Percentiles rank a stretch among this genome's conserved stretches.
Conservation (phyloP, 768 basidiomycete species). For the Galerina marginata region DNA sequence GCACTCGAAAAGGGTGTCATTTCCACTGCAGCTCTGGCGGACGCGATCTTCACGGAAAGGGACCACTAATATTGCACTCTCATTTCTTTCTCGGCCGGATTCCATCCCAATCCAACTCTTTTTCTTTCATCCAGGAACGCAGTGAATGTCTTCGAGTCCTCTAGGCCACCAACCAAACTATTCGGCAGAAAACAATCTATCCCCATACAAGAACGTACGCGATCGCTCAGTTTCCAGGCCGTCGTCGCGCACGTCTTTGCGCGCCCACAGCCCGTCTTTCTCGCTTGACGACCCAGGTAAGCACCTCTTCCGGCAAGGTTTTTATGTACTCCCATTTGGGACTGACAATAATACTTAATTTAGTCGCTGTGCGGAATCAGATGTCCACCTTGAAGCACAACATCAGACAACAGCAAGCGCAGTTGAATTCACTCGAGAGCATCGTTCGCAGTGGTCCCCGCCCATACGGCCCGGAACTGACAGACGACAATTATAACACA, state of each 20-base stretch:
- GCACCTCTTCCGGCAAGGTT: conserved; percentile 24
- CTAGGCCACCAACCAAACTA: conserved; percentile 13
- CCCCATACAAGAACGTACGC: conserved; percentile 36
- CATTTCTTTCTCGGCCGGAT: neutral
- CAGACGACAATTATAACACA: conserved; percentile 37
- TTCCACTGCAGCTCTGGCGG: neutral
- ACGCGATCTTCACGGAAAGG: conserved; percentile 2
- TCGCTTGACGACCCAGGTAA: conserved; percentile 72
- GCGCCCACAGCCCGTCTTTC: conserved; percentile 60
- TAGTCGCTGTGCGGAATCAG: conserved; percentile 79
- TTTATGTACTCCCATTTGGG: conserved; percentile 5
- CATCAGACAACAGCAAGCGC: conserved; percentile 85
- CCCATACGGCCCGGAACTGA: conserved; percentile 50
- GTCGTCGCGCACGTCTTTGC: conserved; percentile 48
- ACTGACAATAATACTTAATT: conserved; percentile 12
- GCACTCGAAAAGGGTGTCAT: neutral
- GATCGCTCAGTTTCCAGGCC: conserved; percentile 46
- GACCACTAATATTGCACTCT: neutral
- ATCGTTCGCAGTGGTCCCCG: conserved; percentile 71
- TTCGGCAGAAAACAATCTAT: conserved; percentile 27
- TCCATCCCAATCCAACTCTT: neutral
- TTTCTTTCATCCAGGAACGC: conserved; percentile 9
- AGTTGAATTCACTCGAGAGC: conserved; percentile 72
- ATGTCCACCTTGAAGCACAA: conserved; percentile 83
- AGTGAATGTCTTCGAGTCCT: conserved; percentile 43